These are phyloP conservation scores for Ilex asprella DNA, from an alignment of 257 asterid genomes.

Conservation along the genomic window DNA sequence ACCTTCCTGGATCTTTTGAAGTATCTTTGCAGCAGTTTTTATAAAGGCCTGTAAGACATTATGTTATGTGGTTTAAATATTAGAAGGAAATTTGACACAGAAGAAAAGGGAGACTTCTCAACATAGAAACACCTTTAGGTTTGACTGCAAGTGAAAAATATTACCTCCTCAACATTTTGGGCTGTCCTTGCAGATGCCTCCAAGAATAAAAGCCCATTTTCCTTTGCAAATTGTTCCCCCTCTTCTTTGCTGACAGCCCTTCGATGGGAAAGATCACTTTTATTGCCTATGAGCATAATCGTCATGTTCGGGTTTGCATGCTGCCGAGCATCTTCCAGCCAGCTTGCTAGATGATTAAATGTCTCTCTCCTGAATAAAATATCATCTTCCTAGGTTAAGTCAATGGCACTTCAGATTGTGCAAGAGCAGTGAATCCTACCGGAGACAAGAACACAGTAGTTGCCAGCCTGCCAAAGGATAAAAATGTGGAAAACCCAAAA, in stretches of 20 bases:
- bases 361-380: conserved; percentile 53
- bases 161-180: conserved; percentile 79
- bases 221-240: conserved; percentile 84
- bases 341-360: conserved; percentile 71
- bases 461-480: no score
- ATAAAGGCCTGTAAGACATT: conserved; percentile 46
- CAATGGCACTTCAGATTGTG: conserved; percentile 1
- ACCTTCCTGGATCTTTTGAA: conserved; percentile 68
- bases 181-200: conserved; percentile 83
- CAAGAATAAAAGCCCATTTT: conserved; percentile 63
- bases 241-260: conserved; percentile 82
- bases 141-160: not conserved
- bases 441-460: no score
- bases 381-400: conserved; percentile 3
- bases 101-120: no score
- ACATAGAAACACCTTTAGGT: not conserved
- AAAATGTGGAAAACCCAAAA: no score
- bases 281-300: conserved; percentile 69
- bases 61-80: no score
- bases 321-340: conserved; percentile 85
- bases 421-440: not conserved
- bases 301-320: conserved; percentile 81
- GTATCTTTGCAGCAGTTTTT: conserved; percentile 60
- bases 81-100: no score
- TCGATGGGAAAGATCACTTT: conserved; percentile 67